phyloP scores from a whole-genome alignment of 768 basidiomycete genomes.

The Phaeotremella fagi region DNA sequence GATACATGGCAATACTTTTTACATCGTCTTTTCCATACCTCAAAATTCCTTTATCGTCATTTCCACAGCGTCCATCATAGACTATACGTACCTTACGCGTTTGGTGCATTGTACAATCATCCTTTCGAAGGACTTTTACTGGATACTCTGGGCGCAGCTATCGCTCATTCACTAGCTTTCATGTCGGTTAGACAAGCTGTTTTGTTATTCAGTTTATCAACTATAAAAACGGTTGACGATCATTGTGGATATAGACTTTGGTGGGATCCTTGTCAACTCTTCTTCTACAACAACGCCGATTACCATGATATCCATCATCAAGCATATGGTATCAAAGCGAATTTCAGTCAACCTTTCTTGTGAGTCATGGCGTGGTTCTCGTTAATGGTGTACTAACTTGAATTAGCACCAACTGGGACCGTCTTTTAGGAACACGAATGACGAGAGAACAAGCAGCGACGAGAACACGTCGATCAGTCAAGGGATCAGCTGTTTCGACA shows the following conservation, averaged over 20 bases:
- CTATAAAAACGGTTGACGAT: conserved; percentile 90
- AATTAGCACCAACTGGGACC: conserved; percentile 74
- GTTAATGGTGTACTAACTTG: background rate
- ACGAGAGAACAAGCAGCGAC: conserved; percentile 44
- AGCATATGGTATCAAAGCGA: conserved; percentile 85
- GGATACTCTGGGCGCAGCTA: conserved; percentile 71
- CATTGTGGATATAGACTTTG: conserved; percentile 88
- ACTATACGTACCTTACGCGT: conserved; percentile 94
- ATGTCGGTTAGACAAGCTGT: conserved; percentile 79
- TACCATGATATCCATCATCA: conserved; percentile 99
- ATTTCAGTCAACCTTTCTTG: conserved; percentile 95
- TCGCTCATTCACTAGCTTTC: conserved; percentile 65
- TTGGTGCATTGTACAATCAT: conserved; percentile 95
- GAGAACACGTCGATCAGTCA: conserved; percentile 15
- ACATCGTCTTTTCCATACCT: conserved; percentile 85
- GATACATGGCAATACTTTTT: conserved; percentile 99
- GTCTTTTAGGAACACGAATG: conserved; percentile 69
- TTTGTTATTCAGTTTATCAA: conserved; percentile 75
- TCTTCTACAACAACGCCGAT: conserved; percentile 85
- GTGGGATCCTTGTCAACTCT: conserved; percentile 82
- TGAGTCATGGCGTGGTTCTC: conserved; percentile 32
- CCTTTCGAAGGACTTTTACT: conserved; percentile 89
- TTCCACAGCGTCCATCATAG: conserved; percentile 93
- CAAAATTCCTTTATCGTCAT: conserved; percentile 82
- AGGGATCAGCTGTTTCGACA: background rate